Conservation (phyloP, 306 rosid genomes). For the Fragaria ananassa region DNA sequence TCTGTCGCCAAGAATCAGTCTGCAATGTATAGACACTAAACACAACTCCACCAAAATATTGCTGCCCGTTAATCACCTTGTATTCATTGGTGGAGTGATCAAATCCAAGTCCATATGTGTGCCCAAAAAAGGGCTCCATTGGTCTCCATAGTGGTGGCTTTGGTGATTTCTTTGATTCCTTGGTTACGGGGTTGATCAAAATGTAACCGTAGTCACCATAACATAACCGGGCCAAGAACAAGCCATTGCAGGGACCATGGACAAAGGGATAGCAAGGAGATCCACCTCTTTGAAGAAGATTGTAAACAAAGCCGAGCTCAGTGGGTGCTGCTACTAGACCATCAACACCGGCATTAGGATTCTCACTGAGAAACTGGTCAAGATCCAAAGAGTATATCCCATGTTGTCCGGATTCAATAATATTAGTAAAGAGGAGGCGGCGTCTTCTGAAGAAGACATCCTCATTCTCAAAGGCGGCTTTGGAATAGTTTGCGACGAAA, state of each 20-base stretch:
- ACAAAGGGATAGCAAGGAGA: too few relatives aligned
- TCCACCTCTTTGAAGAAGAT: neutral
- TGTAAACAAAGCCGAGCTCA: neutral
- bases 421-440: neutral
- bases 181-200: neutral
- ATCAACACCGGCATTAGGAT: neutral
- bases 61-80: neutral
- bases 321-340: neutral
- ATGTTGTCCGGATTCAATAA: neutral
- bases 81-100: neutral
- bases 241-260: neutral
- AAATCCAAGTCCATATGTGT: neutral
- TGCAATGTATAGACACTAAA: slow-evolving; percentile 8
- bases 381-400: neutral
- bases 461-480: neutral
- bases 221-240: neutral
- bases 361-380: neutral
- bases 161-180: neutral
- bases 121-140: neutral
- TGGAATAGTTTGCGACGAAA: too few relatives aligned
- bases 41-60: neutral
- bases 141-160: neutral
- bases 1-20: neutral
- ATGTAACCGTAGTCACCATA: too few relatives aligned
- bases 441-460: neutral